Conservation (phyloP, 495 filamentous ascomycete species). For the Penicillium longicatenatum region DNA sequence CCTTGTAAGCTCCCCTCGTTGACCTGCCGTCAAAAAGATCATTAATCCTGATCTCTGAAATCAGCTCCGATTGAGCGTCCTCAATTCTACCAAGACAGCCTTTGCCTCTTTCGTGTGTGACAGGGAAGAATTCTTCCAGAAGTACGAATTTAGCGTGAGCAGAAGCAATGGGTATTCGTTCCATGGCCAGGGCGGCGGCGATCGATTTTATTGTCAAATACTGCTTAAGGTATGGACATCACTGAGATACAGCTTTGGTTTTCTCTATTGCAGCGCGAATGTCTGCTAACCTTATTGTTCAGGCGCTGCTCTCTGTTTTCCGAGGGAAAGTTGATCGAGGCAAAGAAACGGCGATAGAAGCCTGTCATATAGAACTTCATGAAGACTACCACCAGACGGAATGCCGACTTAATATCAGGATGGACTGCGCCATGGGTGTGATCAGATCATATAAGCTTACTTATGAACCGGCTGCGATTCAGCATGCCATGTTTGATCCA, state of each 20-base stretch:
- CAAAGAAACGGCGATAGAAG: constrained; percentile 77
- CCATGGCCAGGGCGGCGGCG: constrained; percentile 11
- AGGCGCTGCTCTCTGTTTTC: constrained; percentile 78
- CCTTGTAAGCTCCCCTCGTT: constrained; percentile 50
- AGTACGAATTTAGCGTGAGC: constrained; percentile 52
- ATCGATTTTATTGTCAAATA: constrained; percentile 75
- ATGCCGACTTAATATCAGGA: constrained; percentile 78
- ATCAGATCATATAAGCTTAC: constrained; percentile 90
- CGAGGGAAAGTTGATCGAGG: constrained; percentile 67
- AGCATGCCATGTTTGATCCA: constrained; percentile 85
- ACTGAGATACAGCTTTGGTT: not conserved
- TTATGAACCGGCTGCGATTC: constrained; percentile 78
- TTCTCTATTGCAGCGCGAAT: not conserved
- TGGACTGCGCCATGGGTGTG: constrained; percentile 87
- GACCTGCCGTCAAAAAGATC: not conserved
- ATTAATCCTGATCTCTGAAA: constrained; percentile 8
- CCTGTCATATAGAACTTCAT: constrained; percentile 81
- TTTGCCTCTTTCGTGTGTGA: constrained; percentile 82
- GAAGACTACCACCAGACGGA: constrained; percentile 70
- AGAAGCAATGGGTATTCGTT: constrained; percentile 11
- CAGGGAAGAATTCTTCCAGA: constrained; percentile 75
- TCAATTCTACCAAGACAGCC: constrained; percentile 92
- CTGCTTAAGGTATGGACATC: constrained; percentile 68
- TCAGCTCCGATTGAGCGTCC: constrained; percentile 76
- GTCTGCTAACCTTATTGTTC: constrained; percentile 1